These are phyloP conservation scores for Tardiomyces digboiensis DNA, from an alignment of 1,139 yeast species.

Conservation along the genomic window DNA sequence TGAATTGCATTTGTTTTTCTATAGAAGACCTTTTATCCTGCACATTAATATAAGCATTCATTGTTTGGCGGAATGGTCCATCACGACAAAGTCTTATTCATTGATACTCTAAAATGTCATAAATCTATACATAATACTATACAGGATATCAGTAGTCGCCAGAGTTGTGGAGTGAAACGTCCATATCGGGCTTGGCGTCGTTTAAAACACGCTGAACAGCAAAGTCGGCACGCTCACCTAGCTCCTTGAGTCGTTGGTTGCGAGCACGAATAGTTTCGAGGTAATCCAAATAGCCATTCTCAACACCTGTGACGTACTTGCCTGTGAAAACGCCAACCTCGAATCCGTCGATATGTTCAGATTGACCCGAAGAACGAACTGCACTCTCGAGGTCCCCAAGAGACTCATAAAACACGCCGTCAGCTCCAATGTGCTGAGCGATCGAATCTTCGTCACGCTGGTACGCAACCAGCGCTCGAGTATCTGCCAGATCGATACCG, in stretches of 20 bases:
- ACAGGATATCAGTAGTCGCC: slow-evolving; percentile 50
- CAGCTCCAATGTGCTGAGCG: slow-evolving; percentile 81
- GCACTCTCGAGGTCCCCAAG: slow-evolving; percentile 55
- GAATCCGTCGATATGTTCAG: slow-evolving; percentile 39
- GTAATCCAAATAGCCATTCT: slow-evolving; percentile 70
- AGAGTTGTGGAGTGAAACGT: slow-evolving; percentile 79
- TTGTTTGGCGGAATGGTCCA: too few relatives aligned
- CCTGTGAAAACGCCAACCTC: slow-evolving; percentile 99
- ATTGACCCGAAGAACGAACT: slow-evolving; percentile 10
- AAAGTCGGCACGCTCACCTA: slow-evolving; percentile 25
- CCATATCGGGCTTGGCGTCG: slow-evolving; percentile 82
- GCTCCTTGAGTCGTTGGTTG: slow-evolving; percentile 53
- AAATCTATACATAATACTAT: too few relatives aligned
- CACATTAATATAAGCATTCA: too few relatives aligned
- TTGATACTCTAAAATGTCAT: too few relatives aligned
- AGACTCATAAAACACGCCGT: slow-evolving; percentile 80
- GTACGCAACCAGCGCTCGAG: slow-evolving; percentile 88
- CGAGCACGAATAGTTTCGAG: slow-evolving; percentile 77
- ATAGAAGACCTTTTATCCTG: too few relatives aligned
- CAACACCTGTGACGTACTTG: slow-evolving; percentile 84
- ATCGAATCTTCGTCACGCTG: slow-evolving; percentile 65
- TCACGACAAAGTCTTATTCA: too few relatives aligned
- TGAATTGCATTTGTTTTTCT: too few relatives aligned
- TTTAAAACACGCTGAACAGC: slow-evolving; percentile 30
- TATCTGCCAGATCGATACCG: slow-evolving; percentile 96